A percentile compares a stretch with the other conserved stretches of the same genome.
Conservation (phyloP, 2,329 filamentous ascomycete genomes). For the Claviceps monticola region DNA sequence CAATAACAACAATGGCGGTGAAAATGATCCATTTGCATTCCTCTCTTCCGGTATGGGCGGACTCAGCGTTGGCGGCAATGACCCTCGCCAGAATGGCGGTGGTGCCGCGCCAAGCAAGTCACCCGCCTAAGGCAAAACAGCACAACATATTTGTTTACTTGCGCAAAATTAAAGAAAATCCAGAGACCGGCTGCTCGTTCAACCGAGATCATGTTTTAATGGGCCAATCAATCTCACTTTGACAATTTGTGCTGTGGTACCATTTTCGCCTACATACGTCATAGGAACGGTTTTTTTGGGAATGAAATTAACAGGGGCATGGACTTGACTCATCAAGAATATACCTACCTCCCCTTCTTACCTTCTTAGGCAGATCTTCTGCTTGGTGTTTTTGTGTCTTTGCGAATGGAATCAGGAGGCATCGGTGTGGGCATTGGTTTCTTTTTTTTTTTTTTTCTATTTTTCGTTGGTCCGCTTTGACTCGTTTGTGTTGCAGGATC, state of each 20-base stretch:
- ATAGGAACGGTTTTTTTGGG: constrained; percentile 25
- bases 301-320: constrained; percentile 30
- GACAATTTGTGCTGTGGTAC: constrained; percentile 10
- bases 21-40: constrained; percentile 69
- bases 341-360: constrained; percentile 6
- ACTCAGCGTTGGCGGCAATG: constrained; percentile 54
- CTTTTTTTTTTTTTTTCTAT: constrained; percentile 1
- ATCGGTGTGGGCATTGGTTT: constrained; percentile 22
- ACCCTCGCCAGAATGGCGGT: constrained; percentile 49
- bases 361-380: constrained; percentile 23
- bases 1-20: constrained; percentile 49
- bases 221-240: constrained; percentile 11
- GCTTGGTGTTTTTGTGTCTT: constrained; percentile 18
- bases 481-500: constrained; percentile 8
- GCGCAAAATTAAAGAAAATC: not conserved
- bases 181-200: constrained; percentile 10
- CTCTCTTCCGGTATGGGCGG: constrained; percentile 59
- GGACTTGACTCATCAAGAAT: constrained; percentile 24
- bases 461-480: constrained; percentile 9
- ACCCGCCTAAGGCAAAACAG: constrained; percentile 31
- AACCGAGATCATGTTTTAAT: constrained; percentile 15
- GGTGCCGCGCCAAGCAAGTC: constrained; percentile 45
- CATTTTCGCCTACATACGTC: constrained; percentile 9
- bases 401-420: constrained; percentile 21
- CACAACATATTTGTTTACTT: not conserved